phyloP scores from a whole-genome alignment of 352 stramenopile species.

The Phytophthora sp. region DNA sequence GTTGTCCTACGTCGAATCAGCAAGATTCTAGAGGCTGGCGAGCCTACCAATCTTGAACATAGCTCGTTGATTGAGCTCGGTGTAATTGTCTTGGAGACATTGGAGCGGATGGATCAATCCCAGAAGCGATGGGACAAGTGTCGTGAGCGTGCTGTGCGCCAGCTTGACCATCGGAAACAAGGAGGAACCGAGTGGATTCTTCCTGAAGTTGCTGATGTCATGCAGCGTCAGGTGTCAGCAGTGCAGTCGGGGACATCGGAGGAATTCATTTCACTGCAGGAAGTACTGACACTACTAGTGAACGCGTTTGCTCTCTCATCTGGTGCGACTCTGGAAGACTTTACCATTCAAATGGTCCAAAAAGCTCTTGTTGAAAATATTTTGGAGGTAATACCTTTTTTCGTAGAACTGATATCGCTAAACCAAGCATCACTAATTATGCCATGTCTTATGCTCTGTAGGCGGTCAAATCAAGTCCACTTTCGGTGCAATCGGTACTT shows the following conservation, averaged over 20 bases:
- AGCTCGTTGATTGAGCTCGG: slow-evolving; percentile 73
- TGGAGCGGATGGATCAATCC: slow-evolving; percentile 70
- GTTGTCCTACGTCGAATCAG: slow-evolving; percentile 73
- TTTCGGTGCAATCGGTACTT: slow-evolving; percentile 36
- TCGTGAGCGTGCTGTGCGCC: slow-evolving; percentile 49
- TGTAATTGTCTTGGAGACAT: slow-evolving; percentile 73
- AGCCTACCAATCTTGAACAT: slow-evolving; percentile 58
- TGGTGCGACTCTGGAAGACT: slow-evolving; percentile 57
- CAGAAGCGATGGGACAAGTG: slow-evolving; percentile 63
- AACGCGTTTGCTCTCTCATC: slow-evolving; percentile 70
- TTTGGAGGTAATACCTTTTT: slow-evolving; percentile 47
- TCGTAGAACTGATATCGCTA: not conserved
- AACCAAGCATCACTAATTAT: slow-evolving; percentile 2
- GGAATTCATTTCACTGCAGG: slow-evolving; percentile 40
- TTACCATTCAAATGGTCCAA: slow-evolving; percentile 70
- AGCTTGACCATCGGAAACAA: slow-evolving; percentile 59
- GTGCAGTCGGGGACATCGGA: slow-evolving; percentile 23
- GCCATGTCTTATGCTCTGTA: slow-evolving; percentile 13
- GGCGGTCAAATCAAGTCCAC: slow-evolving; percentile 30
- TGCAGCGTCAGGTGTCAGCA: slow-evolving; percentile 55
- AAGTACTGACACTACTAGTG: slow-evolving; percentile 63
- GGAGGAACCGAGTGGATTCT: slow-evolving; percentile 70
- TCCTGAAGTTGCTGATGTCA: slow-evolving; percentile 63
- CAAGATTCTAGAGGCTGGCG: slow-evolving; percentile 71
- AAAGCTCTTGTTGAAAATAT: slow-evolving; percentile 55